Conservation (phyloP, 306 rosid species). For the Cicer judaicum region DNA sequence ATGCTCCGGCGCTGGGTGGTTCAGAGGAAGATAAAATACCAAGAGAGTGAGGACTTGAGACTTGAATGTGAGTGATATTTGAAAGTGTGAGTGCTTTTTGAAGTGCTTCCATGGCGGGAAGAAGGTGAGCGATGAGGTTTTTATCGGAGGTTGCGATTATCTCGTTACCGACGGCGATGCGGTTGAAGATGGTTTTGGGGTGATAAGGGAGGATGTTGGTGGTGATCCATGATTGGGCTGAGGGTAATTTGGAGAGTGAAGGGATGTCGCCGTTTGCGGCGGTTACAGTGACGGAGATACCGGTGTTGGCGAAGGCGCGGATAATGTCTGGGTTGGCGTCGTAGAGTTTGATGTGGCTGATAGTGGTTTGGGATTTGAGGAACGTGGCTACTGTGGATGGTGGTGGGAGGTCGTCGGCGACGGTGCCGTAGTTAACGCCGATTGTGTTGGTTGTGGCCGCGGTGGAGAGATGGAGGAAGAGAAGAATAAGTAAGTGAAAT, state of each 20-base stretch:
- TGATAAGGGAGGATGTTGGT: constrained; percentile 62
- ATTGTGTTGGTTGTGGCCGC: constrained; percentile 43
- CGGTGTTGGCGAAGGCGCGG: constrained; percentile 67
- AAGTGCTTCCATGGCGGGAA: constrained; percentile 78
- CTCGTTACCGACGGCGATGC: constrained; percentile 85
- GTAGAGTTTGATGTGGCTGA: constrained; percentile 74
- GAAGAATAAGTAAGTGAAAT: neutral
- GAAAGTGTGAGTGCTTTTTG: constrained; percentile 59
- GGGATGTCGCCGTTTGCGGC: constrained; percentile 72
- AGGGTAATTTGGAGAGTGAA: constrained; percentile 58
- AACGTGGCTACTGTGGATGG: constrained; percentile 69
- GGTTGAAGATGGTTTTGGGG: constrained; percentile 59
- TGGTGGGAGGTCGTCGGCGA: constrained; percentile 77
- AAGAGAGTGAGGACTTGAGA: constrained; percentile 75
- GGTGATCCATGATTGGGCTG: constrained; percentile 72
- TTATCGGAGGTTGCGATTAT: constrained; percentile 86
- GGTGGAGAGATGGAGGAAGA: constrained; percentile 13
- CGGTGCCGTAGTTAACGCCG: constrained; percentile 92
- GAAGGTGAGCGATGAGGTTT: constrained; percentile 63
- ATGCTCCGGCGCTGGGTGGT: constrained; percentile 71
- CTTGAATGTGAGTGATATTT: constrained; percentile 58
- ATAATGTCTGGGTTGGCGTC: constrained; percentile 74
- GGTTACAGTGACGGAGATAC: constrained; percentile 66
- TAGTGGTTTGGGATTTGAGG: constrained; percentile 73
- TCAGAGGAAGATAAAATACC: constrained; percentile 71